Base-by-base conservation (phyloP, 1,284 basidiomycete species). In the Laetiporus sulphureus region DNA sequence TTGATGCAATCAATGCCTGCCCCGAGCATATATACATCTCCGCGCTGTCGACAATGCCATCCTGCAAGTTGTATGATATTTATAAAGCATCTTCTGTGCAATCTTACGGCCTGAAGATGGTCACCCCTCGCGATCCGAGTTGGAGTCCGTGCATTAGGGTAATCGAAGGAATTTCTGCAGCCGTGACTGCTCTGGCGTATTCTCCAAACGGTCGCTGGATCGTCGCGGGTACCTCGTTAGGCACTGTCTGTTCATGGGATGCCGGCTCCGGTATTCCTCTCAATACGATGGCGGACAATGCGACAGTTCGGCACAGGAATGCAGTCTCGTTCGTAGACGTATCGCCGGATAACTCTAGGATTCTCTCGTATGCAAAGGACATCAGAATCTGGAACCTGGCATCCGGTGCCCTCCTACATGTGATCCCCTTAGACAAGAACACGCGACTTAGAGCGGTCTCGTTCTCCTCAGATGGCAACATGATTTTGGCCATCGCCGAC, bases 21-120 rank as follows among this genome's bases (percentile, higher is more conserved):
- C 41, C 35, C 10, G 35, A 32, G 19, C 41, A 42, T 13, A 38
- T 42, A 15, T 42, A 42, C 21, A 19, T 36, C 4, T 37, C 41
- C 15, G 41, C 27, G 4, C 27, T 42, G 19, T 29, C 41, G 7
- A 3, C 24, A 10, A 31, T 32, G 29, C 41, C 41, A 3, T 7
- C 3, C 3, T 37, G 41, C 29, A 33, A 18, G 16, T 19, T 42
- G 11, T 29, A 22, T 15, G n/a, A n/a, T n/a, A n/a, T n/a, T n/a
- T n/a, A n/a, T n/a, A n/a, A n/a, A n/a, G n/a, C n/a, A n/a, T n/a
- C n/a, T n/a, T n/a, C n/a, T n/a, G n/a, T n/a, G n/a, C n/a, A n/a
- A n/a, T n/a, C n/a, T n/a, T n/a, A n/a, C n/a, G n/a, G n/a, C n/a
- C n/a, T n/a, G n/a, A n/a, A n/a, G n/a, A n/a, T n/a, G n/a, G n/a